Percentiles rank a stretch among this genome's conserved stretches.
phyloP scores from a whole-genome alignment of 2,329 filamentous ascomycete genomes.

The Alternaria sp. region DNA sequence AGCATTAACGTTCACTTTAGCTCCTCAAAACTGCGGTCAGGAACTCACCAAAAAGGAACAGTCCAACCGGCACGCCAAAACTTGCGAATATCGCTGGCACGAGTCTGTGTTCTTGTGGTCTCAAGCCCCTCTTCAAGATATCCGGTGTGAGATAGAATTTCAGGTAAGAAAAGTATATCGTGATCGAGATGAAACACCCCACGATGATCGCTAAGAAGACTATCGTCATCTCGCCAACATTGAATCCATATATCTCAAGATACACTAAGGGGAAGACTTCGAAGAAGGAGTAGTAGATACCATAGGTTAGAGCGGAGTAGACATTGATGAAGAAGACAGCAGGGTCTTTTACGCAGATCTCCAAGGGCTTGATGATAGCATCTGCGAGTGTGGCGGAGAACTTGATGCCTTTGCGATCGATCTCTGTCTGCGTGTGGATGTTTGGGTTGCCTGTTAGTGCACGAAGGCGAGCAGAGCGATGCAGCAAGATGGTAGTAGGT shows the following conservation, averaged over 20 bases:
- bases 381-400: slow-evolving; percentile 55
- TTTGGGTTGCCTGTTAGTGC: slow-evolving; percentile 69
- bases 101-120: slow-evolving; percentile 74
- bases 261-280: slow-evolving; percentile 73
- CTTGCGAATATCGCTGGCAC: slow-evolving; percentile 70
- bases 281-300: slow-evolving; percentile 79
- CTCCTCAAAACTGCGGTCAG: no score
- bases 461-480: slow-evolving; percentile 75
- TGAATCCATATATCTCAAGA: slow-evolving; percentile 78
- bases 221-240: slow-evolving; percentile 74
- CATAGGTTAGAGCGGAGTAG: slow-evolving; percentile 85
- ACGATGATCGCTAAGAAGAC: slow-evolving; percentile 87
- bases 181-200: slow-evolving; percentile 72
- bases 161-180: slow-evolving; percentile 76
- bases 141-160: slow-evolving; percentile 72
- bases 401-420: slow-evolving; percentile 65
- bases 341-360: slow-evolving; percentile 82
- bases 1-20: neutral
- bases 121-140: slow-evolving; percentile 70
- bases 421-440: slow-evolving; percentile 79
- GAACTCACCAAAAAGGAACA: slow-evolving; percentile 66
- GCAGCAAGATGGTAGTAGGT: slow-evolving; percentile 77
- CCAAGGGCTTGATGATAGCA: slow-evolving; percentile 76
- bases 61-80: slow-evolving; percentile 68
- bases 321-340: slow-evolving; percentile 84